Percentiles rank a stretch among this genome's conserved stretches.
These are phyloP conservation scores for Nissolia schottii DNA, from an alignment of 306 rosid species.

Conservation along the genomic window DNA sequence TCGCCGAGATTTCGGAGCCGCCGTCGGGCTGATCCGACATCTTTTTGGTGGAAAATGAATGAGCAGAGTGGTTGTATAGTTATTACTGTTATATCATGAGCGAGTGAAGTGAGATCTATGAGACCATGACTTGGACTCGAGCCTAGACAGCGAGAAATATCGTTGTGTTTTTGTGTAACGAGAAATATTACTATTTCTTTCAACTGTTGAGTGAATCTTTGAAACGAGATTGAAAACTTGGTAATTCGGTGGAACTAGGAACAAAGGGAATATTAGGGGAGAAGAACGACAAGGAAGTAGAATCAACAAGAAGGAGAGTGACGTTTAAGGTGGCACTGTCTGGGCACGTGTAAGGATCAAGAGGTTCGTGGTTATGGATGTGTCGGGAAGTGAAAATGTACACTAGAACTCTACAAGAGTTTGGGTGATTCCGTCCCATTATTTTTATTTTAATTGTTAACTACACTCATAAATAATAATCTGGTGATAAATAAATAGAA, in stretches of 20 bases:
- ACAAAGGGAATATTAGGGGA: constrained; percentile 18
- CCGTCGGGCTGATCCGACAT: constrained; percentile 44
- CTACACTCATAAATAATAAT: too few species aligned
- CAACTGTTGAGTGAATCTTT: background rate
- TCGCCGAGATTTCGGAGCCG: constrained; percentile 35
- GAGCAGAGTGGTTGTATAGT: background rate
- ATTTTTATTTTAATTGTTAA: too few species aligned
- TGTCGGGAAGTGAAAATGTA: background rate
- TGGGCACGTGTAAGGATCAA: constrained; percentile 21
- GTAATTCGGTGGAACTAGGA: constrained; percentile 9
- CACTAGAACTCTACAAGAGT: background rate
- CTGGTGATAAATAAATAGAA: too few species aligned
- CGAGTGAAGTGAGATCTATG: background rate
- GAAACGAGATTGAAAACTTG: background rate
- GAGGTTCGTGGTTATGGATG: background rate
- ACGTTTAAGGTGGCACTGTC: constrained; percentile 14
- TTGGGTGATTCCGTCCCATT: background rate
- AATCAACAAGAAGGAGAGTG: background rate
- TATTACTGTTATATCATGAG: background rate
- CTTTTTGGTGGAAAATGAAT: background rate
- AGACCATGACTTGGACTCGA: background rate
- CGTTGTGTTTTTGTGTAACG: background rate
- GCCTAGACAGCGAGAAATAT: background rate
- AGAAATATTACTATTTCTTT: background rate
- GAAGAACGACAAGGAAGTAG: background rate